Conservation (phyloP, 1,284 basidiomycete genomes). For the Clitocybe nebularis region DNA sequence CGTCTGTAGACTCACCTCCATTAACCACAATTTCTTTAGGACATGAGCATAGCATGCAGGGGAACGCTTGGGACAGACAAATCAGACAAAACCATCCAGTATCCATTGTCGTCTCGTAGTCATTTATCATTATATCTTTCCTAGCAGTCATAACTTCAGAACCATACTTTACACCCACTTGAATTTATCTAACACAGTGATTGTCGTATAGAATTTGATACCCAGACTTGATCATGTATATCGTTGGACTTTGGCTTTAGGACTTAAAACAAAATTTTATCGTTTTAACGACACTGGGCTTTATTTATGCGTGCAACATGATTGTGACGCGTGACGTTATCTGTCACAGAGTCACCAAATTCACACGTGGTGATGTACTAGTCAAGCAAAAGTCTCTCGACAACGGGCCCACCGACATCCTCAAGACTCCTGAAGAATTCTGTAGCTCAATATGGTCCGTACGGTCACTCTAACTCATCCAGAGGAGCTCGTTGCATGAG, state of each 20-base stretch:
- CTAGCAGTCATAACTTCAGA: slow-evolving; percentile 6
- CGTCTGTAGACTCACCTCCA: slow-evolving; percentile 68
- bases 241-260: too few species aligned
- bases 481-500: slow-evolving; percentile 16
- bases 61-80: slow-evolving; percentile 5
- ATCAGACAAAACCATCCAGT: background rate
- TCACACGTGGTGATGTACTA: slow-evolving; percentile 16
- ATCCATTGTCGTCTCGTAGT: slow-evolving; percentile 6
- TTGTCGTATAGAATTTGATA: slow-evolving; percentile 11
- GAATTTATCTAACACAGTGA: slow-evolving; percentile 10
- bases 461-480: slow-evolving; percentile 18
- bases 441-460: slow-evolving; percentile 41
- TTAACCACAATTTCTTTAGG: slow-evolving; percentile 25
- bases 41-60: slow-evolving; percentile 14
- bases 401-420: slow-evolving; percentile 39
- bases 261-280: too few species aligned
- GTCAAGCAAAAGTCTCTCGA: slow-evolving; percentile 28
- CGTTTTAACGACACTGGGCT: too few species aligned
- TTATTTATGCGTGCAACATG: slow-evolving; percentile 4
- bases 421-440: slow-evolving; percentile 38
- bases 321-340: slow-evolving; percentile 2
- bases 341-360: slow-evolving; percentile 17
- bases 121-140: slow-evolving; percentile 1
- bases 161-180: slow-evolving; percentile 9
- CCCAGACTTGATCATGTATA: slow-evolving; percentile 4